Base-by-base conservation (phyloP, 192 early-diverging fungal species). In the Paraglomus occultum region DNA sequence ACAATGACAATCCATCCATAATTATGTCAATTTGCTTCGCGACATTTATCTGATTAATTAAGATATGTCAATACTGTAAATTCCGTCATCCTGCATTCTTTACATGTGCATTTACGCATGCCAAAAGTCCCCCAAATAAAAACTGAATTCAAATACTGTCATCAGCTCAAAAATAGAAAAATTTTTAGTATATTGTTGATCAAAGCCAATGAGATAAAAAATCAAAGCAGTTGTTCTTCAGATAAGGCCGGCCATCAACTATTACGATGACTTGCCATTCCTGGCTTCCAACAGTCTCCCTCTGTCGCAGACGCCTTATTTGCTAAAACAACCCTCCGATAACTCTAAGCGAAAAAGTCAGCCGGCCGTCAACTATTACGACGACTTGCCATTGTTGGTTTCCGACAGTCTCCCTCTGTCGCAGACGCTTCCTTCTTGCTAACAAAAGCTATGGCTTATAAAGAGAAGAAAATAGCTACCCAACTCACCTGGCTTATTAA, bases 291-390 rank as follows among this genome's bases (percentile, higher is more conserved):
- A 55, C 53, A 55, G 64, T 48, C 49, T 50, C 49, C 22, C 50
- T 66, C 49, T 66, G 64, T 66, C 64, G 31, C 64, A 66, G 64
- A n/a, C 53, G 8, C n/a, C 57, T 59, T 59, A 59, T 59, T 38
- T 59, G 57, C 11, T 42, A 39, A 59, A 50, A 59, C 57, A 59
- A 43, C 39, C 39, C 57, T 53, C n/a, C 38, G 31, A 38, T 59
- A 59, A 59, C 57, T 59, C 38, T 59, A 10, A 39, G 11, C 31
- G 10, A 42, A 39, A 59, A 59, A 59, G 38, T 59, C 38, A 59
- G 40, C 57, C 11, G 38, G 57, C 57, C 38, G n/a, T 23, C 17
- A 15, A 55, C 23, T 55, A 20, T 15, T 15, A 55, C 23, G 53
- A 55, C 23, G 7, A 55, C 53, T 55, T 55, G 53, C 53, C 53